Base-by-base conservation (phyloP, 768 basidiomycete genomes). In the Exidia glandulosa region DNA sequence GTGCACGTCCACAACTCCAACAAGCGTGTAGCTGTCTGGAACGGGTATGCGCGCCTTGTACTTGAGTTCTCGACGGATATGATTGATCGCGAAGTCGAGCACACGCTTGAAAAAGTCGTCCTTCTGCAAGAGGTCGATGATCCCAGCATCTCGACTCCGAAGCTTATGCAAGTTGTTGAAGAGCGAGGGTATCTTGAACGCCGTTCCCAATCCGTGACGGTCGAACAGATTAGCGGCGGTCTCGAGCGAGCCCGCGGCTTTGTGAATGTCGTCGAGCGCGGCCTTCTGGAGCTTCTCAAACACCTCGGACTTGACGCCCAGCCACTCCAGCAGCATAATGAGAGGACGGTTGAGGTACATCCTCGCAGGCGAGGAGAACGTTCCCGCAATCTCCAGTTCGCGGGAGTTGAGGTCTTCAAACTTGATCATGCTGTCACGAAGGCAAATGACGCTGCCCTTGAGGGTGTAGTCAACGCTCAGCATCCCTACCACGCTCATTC, bases 1-100 rank as follows among this genome's bases (percentile, higher is more conserved):
- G 61, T 84, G 82, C 1, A 83, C 75, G 66, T 90, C 87, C 1
- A 85, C 85, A 6, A 88, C 80, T 0, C 87, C 87, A 3, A 88
- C 87, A 1, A 90, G 68, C 0, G 85, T 88, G 75, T 79, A 85
- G 2, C 78, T 81, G 3, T 73, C 73, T 1, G 79, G 81, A 14
- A 90, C 74, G 13, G 85, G 85, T 37, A 90, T 88, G 3, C 86
- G 78, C 0, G 86, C 85, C 13, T 76, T 74, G 61, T 77, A 76
- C 62, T 88, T 88, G 23, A 88, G 73, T 54, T 80, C 75, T 36
- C 87, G 79, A 6, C 88, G 74, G n/a, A 85, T 73, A 60, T 88
- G 86, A 63, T 86, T 76, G 31, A 80, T 73, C 1, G 81, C 78
- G 62, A 77, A 81, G 32, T 79, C 75, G 63, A 86, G 70, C 67